Conservation (phyloP, 768 basidiomycete genomes). For the Boletales sp. region DNA sequence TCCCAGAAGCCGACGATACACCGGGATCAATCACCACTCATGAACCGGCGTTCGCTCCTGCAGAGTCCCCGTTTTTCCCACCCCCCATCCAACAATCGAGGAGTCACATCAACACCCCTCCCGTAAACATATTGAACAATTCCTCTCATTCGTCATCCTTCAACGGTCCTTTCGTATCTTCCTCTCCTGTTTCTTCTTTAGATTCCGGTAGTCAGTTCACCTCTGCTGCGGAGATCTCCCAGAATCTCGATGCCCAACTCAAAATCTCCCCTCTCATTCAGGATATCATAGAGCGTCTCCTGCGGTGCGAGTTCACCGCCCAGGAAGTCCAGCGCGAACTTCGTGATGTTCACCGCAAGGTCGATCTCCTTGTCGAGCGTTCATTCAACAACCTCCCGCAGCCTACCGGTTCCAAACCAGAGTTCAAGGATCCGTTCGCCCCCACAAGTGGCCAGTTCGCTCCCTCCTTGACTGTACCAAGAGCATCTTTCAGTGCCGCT, state of each 20-base stretch:
- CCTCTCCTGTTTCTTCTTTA: slow-evolving; percentile 76
- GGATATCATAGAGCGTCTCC: slow-evolving; percentile 71
- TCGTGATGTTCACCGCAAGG: slow-evolving; percentile 70
- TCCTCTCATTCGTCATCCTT: slow-evolving; percentile 40
- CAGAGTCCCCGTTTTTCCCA: slow-evolving; percentile 37
- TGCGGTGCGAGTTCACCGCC: slow-evolving; percentile 64
- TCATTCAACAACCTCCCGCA: slow-evolving; percentile 35
- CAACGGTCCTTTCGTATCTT: slow-evolving; percentile 50
- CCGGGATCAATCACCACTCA: slow-evolving; percentile 32
- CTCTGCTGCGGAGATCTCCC: slow-evolving; percentile 42
- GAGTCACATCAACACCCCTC: slow-evolving; percentile 44
- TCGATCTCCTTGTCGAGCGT: slow-evolving; percentile 71
- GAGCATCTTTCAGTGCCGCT: slow-evolving; percentile 61
- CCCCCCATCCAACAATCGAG: slow-evolving; percentile 36
- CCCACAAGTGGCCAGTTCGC: slow-evolving; percentile 32
- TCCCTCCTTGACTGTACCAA: slow-evolving; percentile 41
- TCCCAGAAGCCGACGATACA: slow-evolving; percentile 55
- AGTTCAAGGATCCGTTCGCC: slow-evolving; percentile 82
- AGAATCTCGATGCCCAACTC: slow-evolving; percentile 68
- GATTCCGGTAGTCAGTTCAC: slow-evolving; percentile 69
- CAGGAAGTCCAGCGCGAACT: slow-evolving; percentile 75
- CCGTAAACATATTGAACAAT: slow-evolving; percentile 34
- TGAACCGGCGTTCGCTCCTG: slow-evolving; percentile 24
- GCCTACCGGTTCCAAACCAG: slow-evolving; percentile 46
- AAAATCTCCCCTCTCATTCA: slow-evolving; percentile 72